Conservation (phyloP, 495 filamentous ascomycete genomes). For the Hypoxylon fragiforme region DNA sequence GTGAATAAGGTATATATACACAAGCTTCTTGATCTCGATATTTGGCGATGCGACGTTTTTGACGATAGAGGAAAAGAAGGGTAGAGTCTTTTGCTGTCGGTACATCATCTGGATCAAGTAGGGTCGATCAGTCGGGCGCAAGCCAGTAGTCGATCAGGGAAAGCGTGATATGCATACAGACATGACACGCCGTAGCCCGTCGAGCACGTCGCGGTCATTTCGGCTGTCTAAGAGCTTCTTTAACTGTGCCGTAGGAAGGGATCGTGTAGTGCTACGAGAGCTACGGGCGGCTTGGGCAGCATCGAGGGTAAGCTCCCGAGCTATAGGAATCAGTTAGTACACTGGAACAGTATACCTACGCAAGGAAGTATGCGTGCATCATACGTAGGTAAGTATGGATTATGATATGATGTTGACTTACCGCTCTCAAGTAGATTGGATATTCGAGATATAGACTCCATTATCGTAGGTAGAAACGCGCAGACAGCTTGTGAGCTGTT, state of each 20-base stretch:
- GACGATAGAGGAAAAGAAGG: slow-evolving; percentile 91
- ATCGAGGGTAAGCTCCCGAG: slow-evolving; percentile 94
- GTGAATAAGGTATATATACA: slow-evolving; percentile 95
- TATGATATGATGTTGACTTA: slow-evolving; percentile 48
- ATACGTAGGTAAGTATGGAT: not conserved
- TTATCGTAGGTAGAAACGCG: slow-evolving; percentile 26
- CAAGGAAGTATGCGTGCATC: not conserved
- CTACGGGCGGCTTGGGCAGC: slow-evolving; percentile 78
- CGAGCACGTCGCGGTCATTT: slow-evolving; percentile 88
- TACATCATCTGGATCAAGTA: slow-evolving; percentile 79
- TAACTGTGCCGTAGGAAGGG: slow-evolving; percentile 65
- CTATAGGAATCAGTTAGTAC: slow-evolving; percentile 50
- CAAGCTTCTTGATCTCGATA: slow-evolving; percentile 93
- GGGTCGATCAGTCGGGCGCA: slow-evolving; percentile 26
- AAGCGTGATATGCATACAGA: slow-evolving; percentile 61
- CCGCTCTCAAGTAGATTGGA: slow-evolving; percentile 91
- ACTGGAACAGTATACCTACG: slow-evolving; percentile 2
- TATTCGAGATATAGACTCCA: slow-evolving; percentile 97
- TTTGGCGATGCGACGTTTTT: slow-evolving; percentile 93
- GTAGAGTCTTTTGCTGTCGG: slow-evolving; percentile 75
- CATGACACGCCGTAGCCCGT: slow-evolving; percentile 87
- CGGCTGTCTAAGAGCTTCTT: slow-evolving; percentile 95
- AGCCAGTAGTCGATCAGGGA: not conserved
- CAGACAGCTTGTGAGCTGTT: slow-evolving; percentile 35
- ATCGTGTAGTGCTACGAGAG: slow-evolving; percentile 53